Conservation (phyloP, 2,329 filamentous ascomycete species). For the Didymella keratinophila region DNA sequence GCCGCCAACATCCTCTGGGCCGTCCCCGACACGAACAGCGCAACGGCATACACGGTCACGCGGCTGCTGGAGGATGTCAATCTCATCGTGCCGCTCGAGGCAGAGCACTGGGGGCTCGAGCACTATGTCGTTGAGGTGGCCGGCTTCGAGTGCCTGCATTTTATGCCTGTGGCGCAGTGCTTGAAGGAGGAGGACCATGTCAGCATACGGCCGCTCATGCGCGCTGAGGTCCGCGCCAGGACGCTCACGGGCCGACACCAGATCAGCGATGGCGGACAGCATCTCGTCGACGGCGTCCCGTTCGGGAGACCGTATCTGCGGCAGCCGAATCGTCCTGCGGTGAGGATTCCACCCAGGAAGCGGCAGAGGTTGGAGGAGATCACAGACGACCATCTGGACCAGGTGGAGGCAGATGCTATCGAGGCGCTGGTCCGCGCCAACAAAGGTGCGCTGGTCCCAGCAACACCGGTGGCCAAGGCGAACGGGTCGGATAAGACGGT, state of each 20-base stretch:
- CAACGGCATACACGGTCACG: conserved; percentile 66
- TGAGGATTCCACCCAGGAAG: conserved; percentile 79
- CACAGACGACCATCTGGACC: background rate
- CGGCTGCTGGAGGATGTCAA: conserved; percentile 81
- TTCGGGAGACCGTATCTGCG: conserved; percentile 79
- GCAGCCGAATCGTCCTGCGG: conserved; percentile 66
- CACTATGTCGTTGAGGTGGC: conserved; percentile 85
- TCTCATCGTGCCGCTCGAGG: conserved; percentile 81
- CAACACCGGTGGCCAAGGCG: background rate
- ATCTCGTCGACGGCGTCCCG: conserved; percentile 83
- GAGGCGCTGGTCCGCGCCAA: background rate
- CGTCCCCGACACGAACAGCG: conserved; percentile 43
- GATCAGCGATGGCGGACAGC: conserved; percentile 78
- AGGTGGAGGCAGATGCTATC: conserved; percentile 3
- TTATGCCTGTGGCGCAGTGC: conserved; percentile 72
- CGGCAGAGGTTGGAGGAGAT: conserved; percentile 55
- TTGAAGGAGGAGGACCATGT: conserved; percentile 86
- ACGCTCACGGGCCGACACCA: conserved; percentile 80
- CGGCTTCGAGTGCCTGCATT: conserved; percentile 88
- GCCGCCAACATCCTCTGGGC: conserved; percentile 50
- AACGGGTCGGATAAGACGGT: conserved; percentile 28
- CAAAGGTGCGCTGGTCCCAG: background rate
- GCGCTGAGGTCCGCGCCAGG: conserved; percentile 75
- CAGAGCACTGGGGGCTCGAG: conserved; percentile 82
- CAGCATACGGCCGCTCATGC: conserved; percentile 80